phyloP scores from a whole-genome alignment of 352 stramenopile genomes.

The Phytophthora sp. region DNA sequence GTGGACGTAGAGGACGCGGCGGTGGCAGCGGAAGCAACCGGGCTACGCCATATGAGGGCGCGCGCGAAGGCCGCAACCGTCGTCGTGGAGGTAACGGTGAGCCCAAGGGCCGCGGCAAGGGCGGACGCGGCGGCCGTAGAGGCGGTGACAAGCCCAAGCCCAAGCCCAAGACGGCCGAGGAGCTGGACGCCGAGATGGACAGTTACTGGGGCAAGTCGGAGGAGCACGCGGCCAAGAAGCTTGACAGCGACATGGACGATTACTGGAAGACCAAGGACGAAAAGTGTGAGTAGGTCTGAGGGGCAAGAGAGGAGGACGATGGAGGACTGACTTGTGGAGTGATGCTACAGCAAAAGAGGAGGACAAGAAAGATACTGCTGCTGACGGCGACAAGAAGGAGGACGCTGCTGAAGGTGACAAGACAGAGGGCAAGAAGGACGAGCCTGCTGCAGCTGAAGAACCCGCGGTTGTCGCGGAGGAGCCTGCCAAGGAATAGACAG shows the following conservation, averaged over 20 bases:
- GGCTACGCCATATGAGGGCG: conserved; percentile 53
- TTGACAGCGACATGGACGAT: conserved; percentile 87
- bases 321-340: conserved; percentile 3
- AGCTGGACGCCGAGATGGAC: conserved; percentile 88
- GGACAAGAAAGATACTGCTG: conserved; percentile 25
- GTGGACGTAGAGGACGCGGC: conserved; percentile 44
- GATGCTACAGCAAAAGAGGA: conserved; percentile 28
- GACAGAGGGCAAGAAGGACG: conserved; percentile 32
- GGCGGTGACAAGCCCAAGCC: conserved; percentile 62
- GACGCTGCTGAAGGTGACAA: no score
- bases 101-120: conserved; percentile 29
- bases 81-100: conserved; percentile 31
- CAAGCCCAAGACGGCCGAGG: conserved; percentile 77
- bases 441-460: conserved; percentile 30
- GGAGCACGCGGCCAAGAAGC: conserved; percentile 85
- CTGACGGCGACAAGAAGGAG: conserved; percentile 15
- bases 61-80: conserved; percentile 34
- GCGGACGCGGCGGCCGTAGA: conserved; percentile 29
- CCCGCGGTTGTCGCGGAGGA: conserved; percentile 23
- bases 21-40: conserved; percentile 32
- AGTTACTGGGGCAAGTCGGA: conserved; percentile 88
- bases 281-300: conserved; percentile 33
- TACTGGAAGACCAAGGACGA: conserved; percentile 89
- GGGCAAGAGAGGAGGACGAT: background rate
- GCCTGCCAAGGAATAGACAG: conserved; percentile 35